A percentile compares a stretch with the other conserved stretches of the same genome.
These are phyloP conservation scores for Phaeophleospora eucalypticola DNA, from an alignment of 2,329 filamentous ascomycete species.

Conservation along the genomic window DNA sequence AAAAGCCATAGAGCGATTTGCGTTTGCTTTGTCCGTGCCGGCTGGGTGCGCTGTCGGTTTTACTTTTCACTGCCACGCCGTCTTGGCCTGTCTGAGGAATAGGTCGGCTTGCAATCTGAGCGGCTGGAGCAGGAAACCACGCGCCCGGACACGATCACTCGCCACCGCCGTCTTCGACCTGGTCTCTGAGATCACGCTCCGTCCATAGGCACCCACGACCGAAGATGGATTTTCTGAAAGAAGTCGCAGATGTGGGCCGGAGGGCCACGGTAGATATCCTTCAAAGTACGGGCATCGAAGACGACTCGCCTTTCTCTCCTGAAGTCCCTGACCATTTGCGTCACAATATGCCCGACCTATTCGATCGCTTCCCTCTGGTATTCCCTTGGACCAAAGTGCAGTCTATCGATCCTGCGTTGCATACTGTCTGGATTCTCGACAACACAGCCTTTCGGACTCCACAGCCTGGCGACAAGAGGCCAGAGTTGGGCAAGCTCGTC, in stretches of 20 bases:
- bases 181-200: background rate
- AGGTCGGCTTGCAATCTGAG: no score
- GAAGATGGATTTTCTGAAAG: conserved; percentile 26
- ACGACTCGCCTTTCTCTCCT: conserved; percentile 29
- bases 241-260: conserved; percentile 26
- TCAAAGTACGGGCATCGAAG: conserved; percentile 23
- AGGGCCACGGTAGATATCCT: conserved; percentile 27
- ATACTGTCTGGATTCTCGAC: conserved; percentile 85
- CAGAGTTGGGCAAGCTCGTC: conserved; percentile 18
- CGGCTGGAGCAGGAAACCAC: background rate
- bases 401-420: conserved; percentile 55
- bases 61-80: no score
- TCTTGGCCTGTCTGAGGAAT: no score
- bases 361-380: conserved; percentile 49
- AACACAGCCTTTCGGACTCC: conserved; percentile 70
- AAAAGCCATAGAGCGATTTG: no score
- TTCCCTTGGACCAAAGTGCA: conserved; percentile 38
- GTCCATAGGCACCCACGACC: background rate
- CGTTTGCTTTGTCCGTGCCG: no score
- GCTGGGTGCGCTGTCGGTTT: no score
- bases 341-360: conserved; percentile 32
- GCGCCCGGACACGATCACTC: background rate
- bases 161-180: background rate
- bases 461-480: conserved; percentile 21
- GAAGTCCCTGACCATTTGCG: conserved; percentile 31